Evolutionary conservation across 768 basidiomycete species (phyloP).

Genomic region (Tricholoma furcatifolium): DNA sequence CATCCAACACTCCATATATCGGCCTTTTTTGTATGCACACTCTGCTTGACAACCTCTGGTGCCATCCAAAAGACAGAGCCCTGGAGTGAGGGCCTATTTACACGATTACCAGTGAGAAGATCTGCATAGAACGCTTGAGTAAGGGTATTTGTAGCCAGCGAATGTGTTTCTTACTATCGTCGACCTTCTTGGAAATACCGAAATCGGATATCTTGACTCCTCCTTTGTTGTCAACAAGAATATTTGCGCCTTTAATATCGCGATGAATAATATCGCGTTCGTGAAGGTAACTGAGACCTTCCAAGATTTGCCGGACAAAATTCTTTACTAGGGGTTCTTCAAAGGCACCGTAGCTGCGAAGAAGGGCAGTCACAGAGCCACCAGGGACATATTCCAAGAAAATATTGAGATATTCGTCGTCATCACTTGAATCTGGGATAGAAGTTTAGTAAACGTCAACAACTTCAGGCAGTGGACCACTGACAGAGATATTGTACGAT

Average conservation of each 20-base stretch:
- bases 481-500: slow-evolving; percentile 97
- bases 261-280: slow-evolving; percentile 94
- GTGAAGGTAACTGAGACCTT: slow-evolving; percentile 87
- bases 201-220: slow-evolving; percentile 98
- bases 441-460: slow-evolving; percentile 2
- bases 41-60: slow-evolving; percentile 97
- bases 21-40: slow-evolving; percentile 84
- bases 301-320: slow-evolving; percentile 89
- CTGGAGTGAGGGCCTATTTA: slow-evolving; percentile 90
- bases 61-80: slow-evolving; percentile 99
- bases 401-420: slow-evolving; percentile 89
- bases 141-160: neutral
- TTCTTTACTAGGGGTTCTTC: slow-evolving; percentile 91
- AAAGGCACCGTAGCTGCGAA: slow-evolving; percentile 91
- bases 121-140: slow-evolving; percentile 24
- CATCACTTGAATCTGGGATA: slow-evolving; percentile 82
- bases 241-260: slow-evolving; percentile 99
- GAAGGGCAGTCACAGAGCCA: slow-evolving; percentile 86
- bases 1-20: slow-evolving; percentile 98
- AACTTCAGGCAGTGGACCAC: slow-evolving; percentile 25
- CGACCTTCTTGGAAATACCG: slow-evolving; percentile 96
- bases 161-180: slow-evolving; percentile 71
- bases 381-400: slow-evolving; percentile 97
- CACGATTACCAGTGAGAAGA: slow-evolving; percentile 58
- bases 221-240: slow-evolving; percentile 96